Evolutionary conservation across 2,329 filamentous ascomycete species (phyloP), one percentile per base, ranked within the genome.

Genomic region (Arthroderma sp.): DNA sequence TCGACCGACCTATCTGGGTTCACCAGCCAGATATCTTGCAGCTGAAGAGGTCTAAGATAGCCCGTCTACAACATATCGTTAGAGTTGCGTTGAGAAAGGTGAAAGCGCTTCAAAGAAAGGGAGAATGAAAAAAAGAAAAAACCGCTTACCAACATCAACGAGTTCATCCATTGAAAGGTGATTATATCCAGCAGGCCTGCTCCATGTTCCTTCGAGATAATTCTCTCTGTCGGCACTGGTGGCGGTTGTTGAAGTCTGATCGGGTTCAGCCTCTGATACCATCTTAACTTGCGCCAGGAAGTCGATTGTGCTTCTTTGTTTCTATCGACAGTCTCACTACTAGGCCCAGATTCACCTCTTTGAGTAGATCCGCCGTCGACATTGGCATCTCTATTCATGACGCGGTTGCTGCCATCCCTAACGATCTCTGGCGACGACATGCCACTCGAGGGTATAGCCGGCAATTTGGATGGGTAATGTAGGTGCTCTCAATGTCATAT

Each of bases 161-260:
- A 85, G 0, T 83, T 83, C 79, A 96, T 91, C 91, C 91, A 97
- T 69, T 89, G 82, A 67, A 95, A 97, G 2, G 85, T 86, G 21
- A 95, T 69, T 58, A 78, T 69, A 72, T 88, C 95, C 61, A 93
- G 79, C 66, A 90, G 85, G 1, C 80, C 75, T 4, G 91, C 91
- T 2, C 75, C 77, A 67, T 88, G 78, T 72, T 96, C 91, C 61
- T 80, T 81, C 4, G 82, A 90, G 0, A 77, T 70, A 8, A 66
- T 66, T 31, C 81, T 72, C 63, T 79, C 72, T 25, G 77, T 68
- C 1, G 82, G 81, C 1, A 84, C 69, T 1, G 80, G 78, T n/a
- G 81, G 81, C 39, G 72, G 72, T 17, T 69, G 67, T 47, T 77
- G 76, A 60, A 73, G 71, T 67, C 74, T 71, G 17, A 77, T 59